These are phyloP conservation scores for Colletotrichum sp. DNA, from an alignment of 2,329 filamentous ascomycete genomes.

Conservation along the genomic window DNA sequence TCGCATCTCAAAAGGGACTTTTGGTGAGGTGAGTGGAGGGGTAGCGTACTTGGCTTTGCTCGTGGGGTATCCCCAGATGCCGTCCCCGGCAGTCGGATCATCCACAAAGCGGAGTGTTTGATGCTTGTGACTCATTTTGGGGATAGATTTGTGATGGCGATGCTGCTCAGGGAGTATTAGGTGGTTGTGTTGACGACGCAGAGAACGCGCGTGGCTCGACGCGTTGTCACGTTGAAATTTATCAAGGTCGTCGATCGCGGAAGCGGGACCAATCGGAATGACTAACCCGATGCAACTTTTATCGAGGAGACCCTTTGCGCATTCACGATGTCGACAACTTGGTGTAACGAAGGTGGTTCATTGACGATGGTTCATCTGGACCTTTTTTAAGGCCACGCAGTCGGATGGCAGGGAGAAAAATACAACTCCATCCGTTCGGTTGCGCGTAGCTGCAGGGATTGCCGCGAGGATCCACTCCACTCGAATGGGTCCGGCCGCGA, in stretches of 20 bases:
- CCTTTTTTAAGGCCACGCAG: background rate
- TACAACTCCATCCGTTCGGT: background rate
- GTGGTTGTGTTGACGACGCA: background rate
- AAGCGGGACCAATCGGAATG: background rate
- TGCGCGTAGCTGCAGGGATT: background rate
- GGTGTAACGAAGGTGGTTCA: background rate
- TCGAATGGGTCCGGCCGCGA: background rate
- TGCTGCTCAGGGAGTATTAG: background rate
- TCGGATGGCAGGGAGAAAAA: background rate
- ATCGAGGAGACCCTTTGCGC: background rate
- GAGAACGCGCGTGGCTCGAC: background rate
- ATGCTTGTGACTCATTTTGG: slow-evolving; percentile 27
- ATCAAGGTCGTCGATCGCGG: background rate
- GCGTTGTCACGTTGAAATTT: too few species aligned
- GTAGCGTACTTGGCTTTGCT: slow-evolving; percentile 41
- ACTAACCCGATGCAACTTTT: background rate
- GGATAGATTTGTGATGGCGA: background rate
- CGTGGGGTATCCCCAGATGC: slow-evolving; percentile 43
- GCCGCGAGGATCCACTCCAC: background rate
- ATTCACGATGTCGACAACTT: background rate
- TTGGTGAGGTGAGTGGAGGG: background rate
- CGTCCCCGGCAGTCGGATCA: slow-evolving; percentile 35
- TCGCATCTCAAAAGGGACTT: background rate
- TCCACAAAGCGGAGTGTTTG: slow-evolving; percentile 41
- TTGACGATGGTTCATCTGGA: background rate